phyloP scores from a whole-genome alignment of 148 eudicot species.

The Dysphania ambrosioides region DNA sequence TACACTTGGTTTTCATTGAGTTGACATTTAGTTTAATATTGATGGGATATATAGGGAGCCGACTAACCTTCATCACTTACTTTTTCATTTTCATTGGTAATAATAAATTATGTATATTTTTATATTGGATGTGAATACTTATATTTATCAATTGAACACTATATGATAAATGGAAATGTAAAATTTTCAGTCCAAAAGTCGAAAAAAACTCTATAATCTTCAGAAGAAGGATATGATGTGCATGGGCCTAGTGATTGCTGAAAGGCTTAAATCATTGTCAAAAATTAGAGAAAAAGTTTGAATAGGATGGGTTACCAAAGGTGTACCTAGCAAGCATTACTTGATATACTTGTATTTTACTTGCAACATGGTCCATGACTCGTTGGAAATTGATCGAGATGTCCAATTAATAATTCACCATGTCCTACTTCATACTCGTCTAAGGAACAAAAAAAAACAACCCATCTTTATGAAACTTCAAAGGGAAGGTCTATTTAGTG shows the following conservation, averaged over 20 bases:
- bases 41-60: too few relatives aligned
- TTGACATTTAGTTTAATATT: too few relatives aligned
- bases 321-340: constrained; percentile 2
- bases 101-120: too few relatives aligned
- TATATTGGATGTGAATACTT: too few relatives aligned
- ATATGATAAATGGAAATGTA: background rate
- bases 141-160: too few relatives aligned
- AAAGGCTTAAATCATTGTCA: background rate
- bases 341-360: too few relatives aligned
- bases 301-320: background rate
- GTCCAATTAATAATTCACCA: background rate
- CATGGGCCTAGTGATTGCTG: background rate
- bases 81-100: too few relatives aligned
- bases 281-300: background rate
- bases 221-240: background rate
- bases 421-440: background rate
- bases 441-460: background rate
- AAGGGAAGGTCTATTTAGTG: constrained; percentile 3
- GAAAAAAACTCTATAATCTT: too few relatives aligned
- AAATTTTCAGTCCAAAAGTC: too few relatives aligned
- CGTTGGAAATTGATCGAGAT: background rate
- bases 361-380: constrained; percentile 3
- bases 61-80: too few relatives aligned
- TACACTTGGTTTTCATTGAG: too few relatives aligned
- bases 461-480: background rate